phyloP scores from a whole-genome alignment of 2,329 filamentous ascomycete species.

The Microsporum audouinii region DNA sequence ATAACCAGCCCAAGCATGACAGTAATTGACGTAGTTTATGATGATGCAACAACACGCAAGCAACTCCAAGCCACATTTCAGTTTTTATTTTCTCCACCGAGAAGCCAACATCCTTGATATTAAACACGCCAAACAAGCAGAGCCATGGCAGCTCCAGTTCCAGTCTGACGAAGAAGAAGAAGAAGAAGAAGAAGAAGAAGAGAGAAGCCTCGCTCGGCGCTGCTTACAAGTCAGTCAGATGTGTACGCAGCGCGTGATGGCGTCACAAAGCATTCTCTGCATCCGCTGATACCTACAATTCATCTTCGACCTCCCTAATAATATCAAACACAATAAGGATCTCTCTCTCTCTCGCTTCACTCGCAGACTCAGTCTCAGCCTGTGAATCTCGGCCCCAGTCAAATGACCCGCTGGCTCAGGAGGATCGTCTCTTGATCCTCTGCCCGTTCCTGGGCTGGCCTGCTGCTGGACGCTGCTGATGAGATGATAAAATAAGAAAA shows the following conservation, averaged over 20 bases:
- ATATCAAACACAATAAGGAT: background rate
- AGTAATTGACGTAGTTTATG: too few species aligned
- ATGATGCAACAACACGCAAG: background rate
- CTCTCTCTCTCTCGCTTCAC: background rate
- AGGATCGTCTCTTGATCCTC: constrained; percentile 1
- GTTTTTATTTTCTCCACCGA: background rate
- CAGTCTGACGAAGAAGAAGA: background rate
- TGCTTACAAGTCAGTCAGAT: too few species aligned
- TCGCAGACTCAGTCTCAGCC: background rate
- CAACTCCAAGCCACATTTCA: background rate
- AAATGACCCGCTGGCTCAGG: background rate
- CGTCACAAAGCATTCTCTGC: background rate
- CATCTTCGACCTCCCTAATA: background rate
- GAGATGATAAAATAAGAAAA: too few species aligned
- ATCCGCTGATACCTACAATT: background rate
- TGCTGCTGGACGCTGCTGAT: background rate
- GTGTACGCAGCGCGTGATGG: background rate
- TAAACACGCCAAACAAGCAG: background rate
- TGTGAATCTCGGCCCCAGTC: background rate
- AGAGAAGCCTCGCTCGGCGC: too few species aligned
- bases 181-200: too few species aligned
- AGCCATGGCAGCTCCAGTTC: background rate
- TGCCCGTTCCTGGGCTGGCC: background rate
- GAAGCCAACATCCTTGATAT: background rate
- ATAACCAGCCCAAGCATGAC: too few species aligned